phyloP scores from a whole-genome alignment of 2,329 filamentous ascomycete species.

The Moelleriella libera region DNA sequence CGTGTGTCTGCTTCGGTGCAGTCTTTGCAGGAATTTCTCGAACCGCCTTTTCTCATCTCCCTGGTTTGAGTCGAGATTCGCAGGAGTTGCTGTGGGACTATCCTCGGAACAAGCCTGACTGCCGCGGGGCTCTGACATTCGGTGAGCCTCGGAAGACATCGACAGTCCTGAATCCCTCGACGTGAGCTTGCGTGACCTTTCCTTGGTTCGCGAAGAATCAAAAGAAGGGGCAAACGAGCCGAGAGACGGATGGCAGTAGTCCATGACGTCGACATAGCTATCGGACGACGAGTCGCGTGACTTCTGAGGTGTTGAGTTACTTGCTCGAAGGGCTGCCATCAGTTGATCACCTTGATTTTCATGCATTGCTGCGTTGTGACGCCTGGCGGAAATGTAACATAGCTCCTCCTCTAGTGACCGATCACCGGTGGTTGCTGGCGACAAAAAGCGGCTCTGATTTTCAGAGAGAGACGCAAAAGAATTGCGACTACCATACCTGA shows the following conservation, averaged over 20 bases:
- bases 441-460: neutral
- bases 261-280: neutral
- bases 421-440: neutral
- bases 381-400: neutral
- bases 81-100: neutral
- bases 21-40: slow-evolving; percentile 13
- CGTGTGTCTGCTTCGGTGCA: slow-evolving; percentile 6
- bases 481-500: neutral
- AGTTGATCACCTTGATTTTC: neutral
- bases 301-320: neutral
- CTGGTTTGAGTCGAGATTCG: neutral
- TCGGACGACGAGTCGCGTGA: neutral
- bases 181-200: neutral
- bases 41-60: slow-evolving; percentile 6
- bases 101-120: neutral
- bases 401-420: neutral
- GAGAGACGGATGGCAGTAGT: neutral
- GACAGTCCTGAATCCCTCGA: neutral
- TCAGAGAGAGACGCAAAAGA: neutral
- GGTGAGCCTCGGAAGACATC: neutral
- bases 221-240: neutral
- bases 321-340: neutral
- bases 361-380: neutral
- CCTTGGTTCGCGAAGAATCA: neutral
- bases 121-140: neutral